A percentile compares a stretch with the other conserved stretches of the same genome.
These are phyloP conservation scores for Xylariaceae sp. DNA, from an alignment of 2,329 filamentous ascomycete genomes.

Conservation along the genomic window DNA sequence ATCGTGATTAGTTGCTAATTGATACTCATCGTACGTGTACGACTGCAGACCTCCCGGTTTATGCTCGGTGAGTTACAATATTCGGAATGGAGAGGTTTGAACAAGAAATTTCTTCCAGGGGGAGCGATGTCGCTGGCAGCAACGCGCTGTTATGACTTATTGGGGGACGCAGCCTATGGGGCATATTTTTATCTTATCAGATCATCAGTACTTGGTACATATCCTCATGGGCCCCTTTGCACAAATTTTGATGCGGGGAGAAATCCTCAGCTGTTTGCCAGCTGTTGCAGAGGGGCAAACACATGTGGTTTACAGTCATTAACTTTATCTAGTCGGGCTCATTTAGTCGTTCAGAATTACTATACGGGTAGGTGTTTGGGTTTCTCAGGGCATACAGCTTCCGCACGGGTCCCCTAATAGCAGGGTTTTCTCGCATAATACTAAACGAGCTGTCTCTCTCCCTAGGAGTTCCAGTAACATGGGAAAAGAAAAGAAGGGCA, in stretches of 20 bases:
- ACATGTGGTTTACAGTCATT: neutral
- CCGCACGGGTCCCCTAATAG: no score
- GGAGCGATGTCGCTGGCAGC: slow-evolving; percentile 28
- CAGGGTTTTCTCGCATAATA: neutral
- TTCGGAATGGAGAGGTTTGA: slow-evolving; percentile 12
- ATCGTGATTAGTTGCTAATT: slow-evolving; percentile 25
- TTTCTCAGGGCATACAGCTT: no score
- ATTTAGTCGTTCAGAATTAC: no score
- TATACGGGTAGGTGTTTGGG: no score
- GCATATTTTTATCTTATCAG: slow-evolving; percentile 28
- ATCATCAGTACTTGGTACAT: slow-evolving; percentile 32
- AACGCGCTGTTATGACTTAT: neutral
- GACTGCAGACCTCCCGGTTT: slow-evolving; percentile 33
- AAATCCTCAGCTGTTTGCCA: slow-evolving; percentile 25
- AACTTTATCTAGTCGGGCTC: no score
- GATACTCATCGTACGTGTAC: slow-evolving; percentile 23
- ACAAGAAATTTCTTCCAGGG: slow-evolving; percentile 23
- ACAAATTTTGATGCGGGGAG: slow-evolving; percentile 24
- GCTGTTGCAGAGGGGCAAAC: slow-evolving; percentile 21
- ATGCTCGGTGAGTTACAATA: slow-evolving; percentile 33
- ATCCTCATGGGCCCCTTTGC: neutral
- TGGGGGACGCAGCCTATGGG: neutral
- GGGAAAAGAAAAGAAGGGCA: slow-evolving; percentile 54
- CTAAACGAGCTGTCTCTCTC: no score
- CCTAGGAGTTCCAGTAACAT: slow-evolving; percentile 35